These are phyloP conservation scores for Capsicum pubescens DNA, from an alignment of 257 asterid genomes.

Conservation along the genomic window DNA sequence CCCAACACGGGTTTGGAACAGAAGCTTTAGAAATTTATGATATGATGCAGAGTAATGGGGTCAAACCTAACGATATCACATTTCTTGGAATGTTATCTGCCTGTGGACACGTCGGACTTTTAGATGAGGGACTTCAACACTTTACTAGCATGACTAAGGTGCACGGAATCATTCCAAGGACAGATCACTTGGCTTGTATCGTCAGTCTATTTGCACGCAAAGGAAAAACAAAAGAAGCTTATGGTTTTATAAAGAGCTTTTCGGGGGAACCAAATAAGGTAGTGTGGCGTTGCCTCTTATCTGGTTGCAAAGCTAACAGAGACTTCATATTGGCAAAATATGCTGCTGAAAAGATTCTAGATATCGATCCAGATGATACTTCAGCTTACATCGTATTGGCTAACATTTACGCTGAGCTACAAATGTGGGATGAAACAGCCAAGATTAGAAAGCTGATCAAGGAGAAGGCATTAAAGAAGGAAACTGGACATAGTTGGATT, in stretches of 20 bases:
- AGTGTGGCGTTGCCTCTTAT: constrained; percentile 81
- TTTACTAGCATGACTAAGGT: constrained; percentile 59
- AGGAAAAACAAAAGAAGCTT: constrained; percentile 64
- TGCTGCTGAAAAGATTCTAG: constrained; percentile 69
- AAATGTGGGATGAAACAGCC: constrained; percentile 79
- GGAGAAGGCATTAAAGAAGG: constrained; percentile 67
- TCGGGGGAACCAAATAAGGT: constrained; percentile 56
- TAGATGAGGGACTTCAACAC: constrained; percentile 63
- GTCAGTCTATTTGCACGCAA: constrained; percentile 69
- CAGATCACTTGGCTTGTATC: constrained; percentile 76
- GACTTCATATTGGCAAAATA: constrained; percentile 56
- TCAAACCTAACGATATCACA: constrained; percentile 64
- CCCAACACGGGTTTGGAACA: constrained; percentile 72
- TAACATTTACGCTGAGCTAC: constrained; percentile 65
- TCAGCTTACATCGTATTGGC: constrained; percentile 70
- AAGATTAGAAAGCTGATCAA: constrained; percentile 59
- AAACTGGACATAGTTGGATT: constrained; percentile 78
- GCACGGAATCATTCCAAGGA: constrained; percentile 54
- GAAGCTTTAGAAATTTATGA: constrained; percentile 69
- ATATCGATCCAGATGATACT: constrained; percentile 71
- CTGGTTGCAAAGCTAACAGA: constrained; percentile 61
- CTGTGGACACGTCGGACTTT: constrained; percentile 74
- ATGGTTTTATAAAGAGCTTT: constrained; percentile 49
- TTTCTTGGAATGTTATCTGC: constrained; percentile 71
- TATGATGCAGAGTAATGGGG: constrained; percentile 50